phyloP scores from a whole-genome alignment of 73 alveolate species.

The Paramecium caudatum region DNA sequence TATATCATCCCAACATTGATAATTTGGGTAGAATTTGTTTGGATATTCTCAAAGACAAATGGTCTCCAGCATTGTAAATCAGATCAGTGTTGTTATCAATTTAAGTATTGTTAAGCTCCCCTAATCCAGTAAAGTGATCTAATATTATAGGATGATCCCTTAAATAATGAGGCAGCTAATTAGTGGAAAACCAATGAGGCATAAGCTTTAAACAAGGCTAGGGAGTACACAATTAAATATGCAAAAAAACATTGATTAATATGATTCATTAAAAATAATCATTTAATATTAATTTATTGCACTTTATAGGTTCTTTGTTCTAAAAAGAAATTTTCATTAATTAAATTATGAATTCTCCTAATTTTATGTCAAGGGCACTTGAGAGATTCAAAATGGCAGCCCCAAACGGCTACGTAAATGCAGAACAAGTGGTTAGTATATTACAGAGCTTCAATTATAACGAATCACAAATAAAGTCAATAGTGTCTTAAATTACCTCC shows the following conservation, averaged over 20 bases:
- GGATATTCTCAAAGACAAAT: slow-evolving; percentile 91
- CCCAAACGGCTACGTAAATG: not conserved
- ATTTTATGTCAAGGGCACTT: slow-evolving; percentile 24
- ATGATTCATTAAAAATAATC: slow-evolving; percentile 21
- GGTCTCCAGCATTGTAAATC: slow-evolving; percentile 97
- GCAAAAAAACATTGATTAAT: slow-evolving; percentile 74
- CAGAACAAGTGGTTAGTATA: not conserved
- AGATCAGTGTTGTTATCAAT: slow-evolving; percentile 91
- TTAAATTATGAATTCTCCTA: slow-evolving; percentile 24
- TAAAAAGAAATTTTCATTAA: too few species aligned
- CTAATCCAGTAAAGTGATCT: slow-evolving; percentile 77
- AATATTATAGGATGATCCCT: slow-evolving; percentile 89
- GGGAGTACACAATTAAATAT: slow-evolving; percentile 87
- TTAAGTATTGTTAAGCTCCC: slow-evolving; percentile 91
- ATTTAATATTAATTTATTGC: too few species aligned
- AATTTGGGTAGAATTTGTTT: slow-evolving; percentile 95
- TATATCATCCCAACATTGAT: slow-evolving; percentile 96
- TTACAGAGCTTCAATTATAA: slow-evolving; percentile 11
- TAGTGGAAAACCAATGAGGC: slow-evolving; percentile 88
- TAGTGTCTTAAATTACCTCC: slow-evolving; percentile 31
- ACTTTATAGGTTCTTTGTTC: too few species aligned
- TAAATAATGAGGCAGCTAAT: slow-evolving; percentile 90
- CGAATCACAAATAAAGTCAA: not conserved
- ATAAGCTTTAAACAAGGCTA: slow-evolving; percentile 90
- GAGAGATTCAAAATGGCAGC: slow-evolving; percentile 43